Evolutionary conservation across 1,284 basidiomycete genomes (phyloP).

Genomic region (Volvariella volvacea): DNA sequence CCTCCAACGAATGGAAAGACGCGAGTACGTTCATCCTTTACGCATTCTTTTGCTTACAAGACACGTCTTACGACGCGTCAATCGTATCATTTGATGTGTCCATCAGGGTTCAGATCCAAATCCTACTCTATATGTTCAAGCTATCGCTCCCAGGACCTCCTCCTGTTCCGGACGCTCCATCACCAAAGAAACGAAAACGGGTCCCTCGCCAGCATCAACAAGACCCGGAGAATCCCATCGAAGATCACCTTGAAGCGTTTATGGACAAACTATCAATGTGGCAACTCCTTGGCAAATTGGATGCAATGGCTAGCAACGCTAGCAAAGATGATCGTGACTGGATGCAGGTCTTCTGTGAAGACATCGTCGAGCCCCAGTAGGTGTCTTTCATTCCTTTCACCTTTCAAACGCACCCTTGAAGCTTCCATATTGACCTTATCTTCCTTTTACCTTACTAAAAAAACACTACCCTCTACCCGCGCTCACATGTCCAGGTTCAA

Average conservation of each 20-base stretch:
- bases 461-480: background rate
- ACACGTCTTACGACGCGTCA: too few relatives aligned
- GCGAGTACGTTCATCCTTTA: slow-evolving; percentile 50
- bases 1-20: slow-evolving; percentile 59
- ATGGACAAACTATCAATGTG: slow-evolving; percentile 74
- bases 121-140: slow-evolving; percentile 58
- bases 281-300: slow-evolving; percentile 51
- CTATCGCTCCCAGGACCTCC: slow-evolving; percentile 51
- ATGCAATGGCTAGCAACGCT: slow-evolving; percentile 15
- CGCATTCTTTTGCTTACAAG: too few relatives aligned
- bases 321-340: slow-evolving; percentile 49
- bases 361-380: slow-evolving; percentile 56
- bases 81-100: background rate
- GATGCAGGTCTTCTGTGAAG: slow-evolving; percentile 64
- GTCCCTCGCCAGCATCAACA: slow-evolving; percentile 14
- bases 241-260: slow-evolving; percentile 57
- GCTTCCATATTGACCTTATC: background rate
- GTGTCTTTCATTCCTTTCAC: slow-evolving; percentile 16
- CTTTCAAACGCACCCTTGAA: background rate
- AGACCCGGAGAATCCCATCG: slow-evolving; percentile 20
- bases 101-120: slow-evolving; percentile 63
- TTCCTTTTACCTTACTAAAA: background rate
- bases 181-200: slow-evolving; percentile 31
- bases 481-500: slow-evolving; percentile 44
- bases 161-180: slow-evolving; percentile 18